Percentiles rank a stretch among this genome's conserved stretches.
Evolutionary conservation across 441 rosid genomes (phyloP).

Genomic region (Capsella rubella): DNA sequence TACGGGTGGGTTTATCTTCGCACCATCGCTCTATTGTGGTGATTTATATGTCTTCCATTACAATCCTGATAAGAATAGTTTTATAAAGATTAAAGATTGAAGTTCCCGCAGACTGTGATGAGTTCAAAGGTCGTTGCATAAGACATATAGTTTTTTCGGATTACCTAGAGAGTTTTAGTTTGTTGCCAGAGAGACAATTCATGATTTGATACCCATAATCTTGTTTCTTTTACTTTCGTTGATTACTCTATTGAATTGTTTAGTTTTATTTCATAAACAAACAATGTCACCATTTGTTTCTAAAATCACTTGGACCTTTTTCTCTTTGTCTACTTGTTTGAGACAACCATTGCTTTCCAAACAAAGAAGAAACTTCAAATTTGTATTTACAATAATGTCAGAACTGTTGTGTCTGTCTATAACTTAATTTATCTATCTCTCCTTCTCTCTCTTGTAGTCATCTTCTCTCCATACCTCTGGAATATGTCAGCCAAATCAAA

Average conservation of each 20-base stretch:
- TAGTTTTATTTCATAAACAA: neutral
- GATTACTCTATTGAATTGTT: neutral
- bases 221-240: neutral
- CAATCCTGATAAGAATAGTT: neutral
- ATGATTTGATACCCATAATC: neutral
- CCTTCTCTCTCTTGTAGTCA: slow-evolving; percentile 87
- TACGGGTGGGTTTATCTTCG: neutral
- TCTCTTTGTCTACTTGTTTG: neutral
- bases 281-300: neutral
- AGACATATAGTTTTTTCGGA: neutral
- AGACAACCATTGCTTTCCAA: neutral
- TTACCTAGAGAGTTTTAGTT: neutral
- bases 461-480: slow-evolving; percentile 78
- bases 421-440: slow-evolving; percentile 52
- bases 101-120: neutral
- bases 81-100: neutral
- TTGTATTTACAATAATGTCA: slow-evolving; percentile 5
- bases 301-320: neutral
- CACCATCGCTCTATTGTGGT: neutral
- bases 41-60: neutral
- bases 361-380: neutral
- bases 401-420: neutral
- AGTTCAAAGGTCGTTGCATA: neutral
- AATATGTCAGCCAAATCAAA: slow-evolving; percentile 86
- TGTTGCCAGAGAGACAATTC: neutral